Evolutionary conservation across 148 eudicot species (phyloP), one percentile per base, ranked within the genome.

Genomic region (Camellia lanceoleosa): DNA sequence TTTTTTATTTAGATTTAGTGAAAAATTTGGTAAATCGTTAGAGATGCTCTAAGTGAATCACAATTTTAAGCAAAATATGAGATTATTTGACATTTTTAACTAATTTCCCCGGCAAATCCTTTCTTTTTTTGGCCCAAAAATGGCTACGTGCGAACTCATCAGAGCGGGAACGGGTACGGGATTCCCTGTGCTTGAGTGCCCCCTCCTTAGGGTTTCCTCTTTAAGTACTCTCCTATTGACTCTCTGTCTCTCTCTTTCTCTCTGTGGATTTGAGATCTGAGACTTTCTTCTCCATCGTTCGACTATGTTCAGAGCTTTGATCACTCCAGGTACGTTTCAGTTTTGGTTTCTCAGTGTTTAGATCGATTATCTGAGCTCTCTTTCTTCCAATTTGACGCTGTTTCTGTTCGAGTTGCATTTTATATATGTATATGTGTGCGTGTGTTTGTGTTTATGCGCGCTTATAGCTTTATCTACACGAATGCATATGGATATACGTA

Each of bases 301-400:
- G 14, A 13, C 74, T 71, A 4, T 9, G 42, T 72, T 51, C 43
- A 49, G 43, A 52, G 18, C 75, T 72, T 71, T 52, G 14, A 66
- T 77, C 72, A n/a, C 58, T 30, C 52, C 63, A 77, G 80, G 80
- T 77, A 52, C 62, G 62, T 77, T 52, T 46, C 46, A 47, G 15
- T 2, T 47, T 76, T 56, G 59, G 56, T 13, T 76, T 62, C 19
- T 6, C 18, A 44, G 68, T 0, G 38, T 42, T 62, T 2, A 62
- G 23, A 68, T 75, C 67, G 49, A 42, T 61, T 30, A 42, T 75
- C 58, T 30, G 78, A 76, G 18, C 38, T 61, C 56, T 62, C 16
- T 55, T 46, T 23, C 59, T 64, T 62, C 60, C 79, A 55, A 43
- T 44, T 75, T 14, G 42, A 12, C n/a, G 18, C 30, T n/a, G 16